Base-by-base conservation (phyloP, 1,139 yeast species). In the Hemisphaericaspora xylofermentans region DNA sequence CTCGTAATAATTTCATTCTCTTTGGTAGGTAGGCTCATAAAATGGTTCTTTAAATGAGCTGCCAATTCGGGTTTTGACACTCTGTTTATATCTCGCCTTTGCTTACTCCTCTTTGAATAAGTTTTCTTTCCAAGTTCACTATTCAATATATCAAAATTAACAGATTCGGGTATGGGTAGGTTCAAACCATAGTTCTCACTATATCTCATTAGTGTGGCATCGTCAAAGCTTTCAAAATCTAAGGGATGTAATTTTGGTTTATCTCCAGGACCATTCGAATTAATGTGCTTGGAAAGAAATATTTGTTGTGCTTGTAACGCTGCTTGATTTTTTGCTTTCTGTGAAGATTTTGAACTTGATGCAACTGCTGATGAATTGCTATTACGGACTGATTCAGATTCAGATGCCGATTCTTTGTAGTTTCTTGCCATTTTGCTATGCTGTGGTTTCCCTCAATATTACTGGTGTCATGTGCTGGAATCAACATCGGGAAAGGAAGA, bases 1-100 rank as follows among this genome's bases (percentile, higher is more conserved):
- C 83, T 86, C 33, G 93, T 84, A 33, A 88, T 79, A 32, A 82
- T 78, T 53, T 88, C 96, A 48, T 83, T 82, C 54, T 88, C 96
- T 48, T 85, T 77, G 3, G 78, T 78, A n/a, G 78, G 76, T 41
- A 80, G 75, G 32, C 68, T 70, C 50, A 70, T 47, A 48, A 87
- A 85, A 58, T 88, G 94, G 43, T 73, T 76, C 60, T 81, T 80
- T 28, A 80, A 74, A 10, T 71, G 71, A 8, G 60, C 61, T 0
- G 87, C 82, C 35, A 80, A 66, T 50, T 81, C 87, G 7, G 52
- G 43, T 52, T 81, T 82, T 41, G 79, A 55, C 14, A 80, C 68
- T 33, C 81, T 67, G 9, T 26, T 33, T 9, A 35, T 39, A n/a
- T 16, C 30, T 31, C 33, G 45, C 14, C 48, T 43, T 34, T 61